Base-by-base conservation (phyloP, 2,329 filamentous ascomycete species). In the Diaporthe destruens region DNA sequence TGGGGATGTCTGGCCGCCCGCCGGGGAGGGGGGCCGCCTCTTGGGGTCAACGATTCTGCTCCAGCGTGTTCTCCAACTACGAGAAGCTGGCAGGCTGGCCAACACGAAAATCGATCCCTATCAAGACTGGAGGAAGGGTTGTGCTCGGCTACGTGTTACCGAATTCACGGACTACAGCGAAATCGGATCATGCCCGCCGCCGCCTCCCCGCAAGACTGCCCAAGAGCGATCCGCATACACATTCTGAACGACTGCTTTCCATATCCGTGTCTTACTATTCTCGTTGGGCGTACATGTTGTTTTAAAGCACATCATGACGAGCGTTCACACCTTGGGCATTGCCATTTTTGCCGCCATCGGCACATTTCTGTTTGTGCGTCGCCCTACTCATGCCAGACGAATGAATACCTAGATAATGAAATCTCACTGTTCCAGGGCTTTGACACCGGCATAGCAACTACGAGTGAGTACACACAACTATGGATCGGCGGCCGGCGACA, bases 371-470 rank as follows among this genome's bases (percentile, higher is more conserved):
- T 90, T 88, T 78, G 87, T 87, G 82, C 54, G 86, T 78, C 8
- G 23, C 54, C 29, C 32, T 14, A 18, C 57, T 25, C 34, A 44
- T 6, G 20, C 18, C 23, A 14, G 11, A 49, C 74, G 39, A 34
- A 25, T 36, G 39, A 34, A 25, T 36, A 9, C 3, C 39, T 36
- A 0, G 9, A 18, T 36, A 39, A 49, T 73, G 6, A 74, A 47
- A 2, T 47, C 42, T 3, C 3, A 32, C 14, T 18, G 3, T 14
- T 42, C 14, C 14, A 88, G 87, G 88, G 88, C 3, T 89, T 90
- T 73, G 88, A 90, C 77, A 89, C 88, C 0, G 88, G 88, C 36
- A 90, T 90, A 71, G 88, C 87, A 6, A 90, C 88, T 16, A 90
- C 88, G 20, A 90, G 84, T 87, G 73, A 80, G 83, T n/a, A 18